Evolutionary conservation across 768 basidiomycete genomes (phyloP).

Genomic region (Boletus pseudopeckii): DNA sequence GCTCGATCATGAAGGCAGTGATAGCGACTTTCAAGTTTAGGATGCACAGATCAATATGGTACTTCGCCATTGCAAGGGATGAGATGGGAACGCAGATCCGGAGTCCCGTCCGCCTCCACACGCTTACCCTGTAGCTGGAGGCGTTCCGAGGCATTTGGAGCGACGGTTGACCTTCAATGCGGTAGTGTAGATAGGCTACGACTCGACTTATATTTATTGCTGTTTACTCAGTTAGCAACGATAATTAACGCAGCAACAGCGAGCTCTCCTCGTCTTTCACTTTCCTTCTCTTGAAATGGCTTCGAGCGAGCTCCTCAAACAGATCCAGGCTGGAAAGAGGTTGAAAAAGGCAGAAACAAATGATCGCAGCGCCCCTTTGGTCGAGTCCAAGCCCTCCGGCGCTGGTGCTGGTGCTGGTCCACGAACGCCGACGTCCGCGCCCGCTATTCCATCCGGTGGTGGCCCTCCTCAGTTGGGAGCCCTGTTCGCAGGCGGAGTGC

Average conservation of each 20-base stretch:
- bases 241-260: background rate
- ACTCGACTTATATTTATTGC: conserved; percentile 10
- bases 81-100: background rate
- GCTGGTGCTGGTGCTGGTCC: conserved; percentile 39
- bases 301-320: conserved; percentile 68
- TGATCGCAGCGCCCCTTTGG: conserved; percentile 69
- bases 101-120: background rate
- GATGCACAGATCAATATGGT: background rate
- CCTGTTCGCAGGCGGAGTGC: conserved; percentile 89
- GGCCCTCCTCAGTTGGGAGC: conserved; percentile 80
- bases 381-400: conserved; percentile 50
- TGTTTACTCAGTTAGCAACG: conserved; percentile 7
- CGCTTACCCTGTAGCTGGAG: background rate
- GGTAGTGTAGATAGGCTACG: background rate
- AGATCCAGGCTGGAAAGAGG: conserved; percentile 78
- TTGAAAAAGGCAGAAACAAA: conserved; percentile 82
- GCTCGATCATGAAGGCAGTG: background rate
- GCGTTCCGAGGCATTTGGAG: background rate
- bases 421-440: conserved; percentile 20
- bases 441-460: conserved; percentile 26
- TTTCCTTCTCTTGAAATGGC: conserved; percentile 47
- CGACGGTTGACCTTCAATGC: background rate
- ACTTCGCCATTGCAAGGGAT: background rate
- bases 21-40: background rate
- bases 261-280: background rate